phyloP scores from a whole-genome alignment of 2,329 filamentous ascomycete genomes.

The Neoscytalidium dimidiatum region DNA sequence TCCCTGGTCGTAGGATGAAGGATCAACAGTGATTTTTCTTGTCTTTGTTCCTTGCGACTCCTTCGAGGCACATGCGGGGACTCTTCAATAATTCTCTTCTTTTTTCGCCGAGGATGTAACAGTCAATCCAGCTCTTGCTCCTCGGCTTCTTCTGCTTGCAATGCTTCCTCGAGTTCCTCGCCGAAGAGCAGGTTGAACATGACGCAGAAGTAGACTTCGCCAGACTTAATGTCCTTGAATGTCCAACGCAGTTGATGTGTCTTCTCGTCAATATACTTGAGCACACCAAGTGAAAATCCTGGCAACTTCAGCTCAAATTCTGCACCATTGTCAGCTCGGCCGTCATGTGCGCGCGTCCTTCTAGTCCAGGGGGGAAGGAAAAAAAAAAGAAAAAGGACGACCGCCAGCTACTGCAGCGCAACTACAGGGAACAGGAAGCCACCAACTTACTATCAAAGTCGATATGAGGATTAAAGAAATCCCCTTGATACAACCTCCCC shows the following conservation, averaged over 20 bases:
- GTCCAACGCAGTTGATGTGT: conserved; percentile 50
- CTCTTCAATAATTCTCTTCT: background rate
- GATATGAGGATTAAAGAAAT: conserved; percentile 53
- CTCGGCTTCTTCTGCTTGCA: conserved; percentile 29
- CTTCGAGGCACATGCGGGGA: background rate
- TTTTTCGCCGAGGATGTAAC: background rate
- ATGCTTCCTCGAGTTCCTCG: conserved; percentile 39
- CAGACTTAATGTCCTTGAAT: conserved; percentile 44
- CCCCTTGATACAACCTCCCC: conserved; percentile 45
- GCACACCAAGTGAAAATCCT: conserved; percentile 47
- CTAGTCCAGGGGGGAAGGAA: background rate
- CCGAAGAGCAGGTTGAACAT: conserved; percentile 50
- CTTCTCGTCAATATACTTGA: conserved; percentile 50
- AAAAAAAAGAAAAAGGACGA: background rate
- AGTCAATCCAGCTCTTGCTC: background rate
- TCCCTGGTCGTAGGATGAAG: background rate
- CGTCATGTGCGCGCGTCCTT: background rate
- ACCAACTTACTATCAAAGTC: conserved; percentile 42
- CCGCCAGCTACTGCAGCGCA: background rate
- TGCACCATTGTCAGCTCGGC: conserved; percentile 11
- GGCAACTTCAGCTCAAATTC: conserved; percentile 47
- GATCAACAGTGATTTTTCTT: background rate
- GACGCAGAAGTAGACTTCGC: conserved; percentile 46
- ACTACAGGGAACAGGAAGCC: no score
- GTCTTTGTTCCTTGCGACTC: background rate